phyloP scores from a whole-genome alignment of 768 basidiomycete species.

The Lactifluus piperatus region DNA sequence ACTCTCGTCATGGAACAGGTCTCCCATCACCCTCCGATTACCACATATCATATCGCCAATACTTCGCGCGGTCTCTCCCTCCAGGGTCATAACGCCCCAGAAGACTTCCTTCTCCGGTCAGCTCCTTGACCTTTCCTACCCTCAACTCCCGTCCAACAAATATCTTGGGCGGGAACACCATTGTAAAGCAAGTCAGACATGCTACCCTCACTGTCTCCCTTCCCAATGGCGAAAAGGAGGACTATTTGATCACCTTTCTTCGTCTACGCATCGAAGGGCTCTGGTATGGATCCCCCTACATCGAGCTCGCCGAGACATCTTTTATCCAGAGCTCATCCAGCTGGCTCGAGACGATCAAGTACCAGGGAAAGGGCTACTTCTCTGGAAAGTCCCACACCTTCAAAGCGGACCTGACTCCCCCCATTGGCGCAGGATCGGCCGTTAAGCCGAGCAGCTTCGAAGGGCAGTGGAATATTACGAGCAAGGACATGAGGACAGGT shows the following conservation, averaged over 20 bases:
- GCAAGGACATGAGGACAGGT: constrained; percentile 42
- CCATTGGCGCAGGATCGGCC: constrained; percentile 24
- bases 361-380: constrained; percentile 96
- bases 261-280: constrained; percentile 88
- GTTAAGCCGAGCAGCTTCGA: constrained; percentile 43
- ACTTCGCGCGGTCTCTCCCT: constrained; percentile 62
- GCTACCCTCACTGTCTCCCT: constrained; percentile 68
- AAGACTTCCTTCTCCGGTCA: constrained; percentile 86
- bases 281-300: constrained; percentile 86
- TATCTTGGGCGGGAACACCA: constrained; percentile 51
- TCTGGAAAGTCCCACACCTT: constrained; percentile 88
- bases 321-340: constrained; percentile 67
- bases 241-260: constrained; percentile 88
- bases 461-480: constrained; percentile 72
- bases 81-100: constrained; percentile 85
- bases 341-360: constrained; percentile 53
- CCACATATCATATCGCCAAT: constrained; percentile 85
- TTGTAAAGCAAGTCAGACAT: constrained; percentile 94
- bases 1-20: constrained; percentile 88
- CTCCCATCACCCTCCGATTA: constrained; percentile 89
- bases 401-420: constrained; percentile 67
- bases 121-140: constrained; percentile 16
- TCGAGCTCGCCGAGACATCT: constrained; percentile 78
- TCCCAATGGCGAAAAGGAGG: constrained; percentile 47
- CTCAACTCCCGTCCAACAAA: not conserved